Evolutionary conservation across 73 alveolate genomes (phyloP), one percentile per base, ranked within the genome.

Genomic region (Breviolum minutum): DNA sequence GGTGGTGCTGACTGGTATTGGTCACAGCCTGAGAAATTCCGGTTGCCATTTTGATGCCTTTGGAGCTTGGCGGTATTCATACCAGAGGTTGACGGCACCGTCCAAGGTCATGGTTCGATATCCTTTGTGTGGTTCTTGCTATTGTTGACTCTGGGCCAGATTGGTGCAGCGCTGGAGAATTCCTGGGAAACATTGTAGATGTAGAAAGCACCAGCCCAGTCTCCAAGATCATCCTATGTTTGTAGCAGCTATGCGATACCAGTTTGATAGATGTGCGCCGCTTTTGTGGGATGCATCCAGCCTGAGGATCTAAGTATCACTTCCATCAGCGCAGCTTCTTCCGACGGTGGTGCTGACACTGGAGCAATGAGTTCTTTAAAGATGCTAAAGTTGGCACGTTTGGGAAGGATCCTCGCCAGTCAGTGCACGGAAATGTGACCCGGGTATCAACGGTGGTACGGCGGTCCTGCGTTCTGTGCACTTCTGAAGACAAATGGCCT

Each of bases 341-440:
- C 98, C 8, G 82, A 32, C 7, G 90, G 66, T 10, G 98, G 90
- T 64, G 73, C 79, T 7, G 98, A 92, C 98, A 92, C 98, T 7
- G 98, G 98, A 13, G 98, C 98, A 7, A 62, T 92, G 82, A 61
- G 98, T 48, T 74, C 90, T 8, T 19, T 92, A 54, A 92, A 92
- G 90, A 92, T 92, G 98, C 81, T 92, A 81, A 92, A 92, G 98
- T 64, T 92, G 69, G 98, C 98, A 6, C 85, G 98, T 11, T 74
- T 92, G 80, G 98, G 98, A 22, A 84, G 98, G 89, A 62, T 84
- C 70, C 66, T 81, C 70, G 87, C 24, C 89, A 77, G 48, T 30
- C 86, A 27, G 63, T 7, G 86, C 5, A 40, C 54, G 54, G 3
- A 40, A 40, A 40, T 2, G 54, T 0, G 0, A 40, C 54, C 54